These are phyloP conservation scores for Phytopythium helicoides DNA, from an alignment of 352 stramenopile species.

Conservation along the genomic window DNA sequence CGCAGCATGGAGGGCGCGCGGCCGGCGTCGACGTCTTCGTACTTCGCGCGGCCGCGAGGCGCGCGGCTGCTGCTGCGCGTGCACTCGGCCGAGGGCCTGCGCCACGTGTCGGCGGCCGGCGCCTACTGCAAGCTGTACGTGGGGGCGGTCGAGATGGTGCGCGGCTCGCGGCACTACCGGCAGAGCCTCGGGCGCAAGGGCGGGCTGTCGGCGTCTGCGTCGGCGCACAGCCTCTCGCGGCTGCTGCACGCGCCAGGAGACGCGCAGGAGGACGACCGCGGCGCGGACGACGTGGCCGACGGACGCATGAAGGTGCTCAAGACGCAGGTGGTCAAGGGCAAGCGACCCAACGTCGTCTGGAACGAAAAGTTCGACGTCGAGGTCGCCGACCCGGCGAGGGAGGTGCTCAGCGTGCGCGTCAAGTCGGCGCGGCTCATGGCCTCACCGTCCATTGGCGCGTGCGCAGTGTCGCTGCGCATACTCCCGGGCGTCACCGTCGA, in stretches of 20 bases:
- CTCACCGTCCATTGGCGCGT: slow-evolving; percentile 48
- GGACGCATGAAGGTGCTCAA: slow-evolving; percentile 47
- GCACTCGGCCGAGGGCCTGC: slow-evolving; percentile 55
- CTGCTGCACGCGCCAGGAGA: background rate
- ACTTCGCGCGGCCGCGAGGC: slow-evolving; percentile 19
- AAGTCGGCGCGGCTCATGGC: slow-evolving; percentile 73
- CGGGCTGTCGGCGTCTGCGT: slow-evolving; percentile 17
- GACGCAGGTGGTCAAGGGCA: slow-evolving; percentile 64
- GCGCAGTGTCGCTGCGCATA: slow-evolving; percentile 42
- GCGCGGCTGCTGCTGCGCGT: slow-evolving; percentile 63
- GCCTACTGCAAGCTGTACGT: slow-evolving; percentile 77
- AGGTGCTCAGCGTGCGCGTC: slow-evolving; percentile 69
- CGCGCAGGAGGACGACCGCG: no score
- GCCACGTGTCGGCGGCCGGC: slow-evolving; percentile 62
- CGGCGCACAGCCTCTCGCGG: slow-evolving; percentile 19
- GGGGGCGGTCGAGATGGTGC: slow-evolving; percentile 45
- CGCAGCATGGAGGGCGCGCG: slow-evolving; percentile 14
- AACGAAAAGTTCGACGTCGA: slow-evolving; percentile 81
- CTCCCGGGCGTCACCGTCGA: slow-evolving; percentile 45
- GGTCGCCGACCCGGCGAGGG: slow-evolving; percentile 33
- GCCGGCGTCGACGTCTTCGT: slow-evolving; percentile 32
- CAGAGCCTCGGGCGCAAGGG: slow-evolving; percentile 20
- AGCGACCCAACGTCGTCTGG: slow-evolving; percentile 49
- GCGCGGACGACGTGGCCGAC: slow-evolving; percentile 8
- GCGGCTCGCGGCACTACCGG: slow-evolving; percentile 27